A percentile compares a stretch with the other conserved stretches of the same genome.
Conservation (phyloP, 2,329 filamentous ascomycete genomes). For the Trichophyton equinum region DNA sequence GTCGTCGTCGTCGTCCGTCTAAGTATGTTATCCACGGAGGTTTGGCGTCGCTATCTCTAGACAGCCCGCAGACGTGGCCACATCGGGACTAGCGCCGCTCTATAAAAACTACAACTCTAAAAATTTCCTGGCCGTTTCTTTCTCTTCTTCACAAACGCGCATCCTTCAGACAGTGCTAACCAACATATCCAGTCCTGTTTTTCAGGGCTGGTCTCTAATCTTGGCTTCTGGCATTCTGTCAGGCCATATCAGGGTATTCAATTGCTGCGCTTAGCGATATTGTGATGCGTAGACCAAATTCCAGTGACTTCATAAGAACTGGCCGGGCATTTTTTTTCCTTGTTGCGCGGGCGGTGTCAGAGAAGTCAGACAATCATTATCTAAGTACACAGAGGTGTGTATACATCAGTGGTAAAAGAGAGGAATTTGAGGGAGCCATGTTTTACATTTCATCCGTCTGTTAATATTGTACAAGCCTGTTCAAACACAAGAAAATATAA, state of each 20-base stretch:
- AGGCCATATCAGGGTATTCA: conserved; percentile 41
- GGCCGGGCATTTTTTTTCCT: conserved; percentile 45
- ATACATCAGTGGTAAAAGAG: background rate
- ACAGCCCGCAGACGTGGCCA: conserved; percentile 5
- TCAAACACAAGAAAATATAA: background rate
- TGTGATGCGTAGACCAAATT: conserved; percentile 46
- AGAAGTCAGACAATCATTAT: conserved; percentile 55
- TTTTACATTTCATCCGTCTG: conserved; percentile 1
- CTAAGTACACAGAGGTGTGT: background rate
- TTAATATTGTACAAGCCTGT: conserved; percentile 5
- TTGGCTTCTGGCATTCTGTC: conserved; percentile 53
- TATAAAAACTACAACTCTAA: conserved; percentile 12
- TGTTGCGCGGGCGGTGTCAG: conserved; percentile 74
- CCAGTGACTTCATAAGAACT: conserved; percentile 57
- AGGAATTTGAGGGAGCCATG: background rate
- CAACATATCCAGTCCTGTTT: conserved; percentile 36
- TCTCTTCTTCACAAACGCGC: conserved; percentile 44
- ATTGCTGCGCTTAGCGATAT: conserved; percentile 55
- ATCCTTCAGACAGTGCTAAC: conserved; percentile 79
- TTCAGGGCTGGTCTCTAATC: conserved; percentile 36
- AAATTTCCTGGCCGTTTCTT: conserved; percentile 17
- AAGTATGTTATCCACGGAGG: background rate
- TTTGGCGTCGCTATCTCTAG: conserved; percentile 1
- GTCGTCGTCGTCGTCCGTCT: background rate
- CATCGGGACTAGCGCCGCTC: conserved; percentile 11